Percentiles rank a stretch among this genome's conserved stretches.
phyloP scores from a whole-genome alignment of 1,284 basidiomycete genomes.

The Pseudozyma sp. region DNA sequence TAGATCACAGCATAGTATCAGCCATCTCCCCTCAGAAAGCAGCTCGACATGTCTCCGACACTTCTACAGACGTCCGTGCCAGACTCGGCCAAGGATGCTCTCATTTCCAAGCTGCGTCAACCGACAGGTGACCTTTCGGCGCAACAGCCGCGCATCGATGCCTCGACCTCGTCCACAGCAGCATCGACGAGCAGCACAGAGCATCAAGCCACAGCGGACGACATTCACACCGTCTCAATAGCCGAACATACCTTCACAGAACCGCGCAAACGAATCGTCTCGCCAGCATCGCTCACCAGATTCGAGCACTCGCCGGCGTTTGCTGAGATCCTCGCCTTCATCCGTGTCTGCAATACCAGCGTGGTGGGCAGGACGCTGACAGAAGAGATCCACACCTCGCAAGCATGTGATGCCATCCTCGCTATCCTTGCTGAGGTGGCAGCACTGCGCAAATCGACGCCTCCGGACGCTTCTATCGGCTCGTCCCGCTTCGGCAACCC shows the following conservation, averaged over 20 bases:
- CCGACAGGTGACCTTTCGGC: constrained; percentile 6
- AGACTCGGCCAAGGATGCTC: constrained; percentile 32
- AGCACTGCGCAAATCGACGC: constrained; percentile 74
- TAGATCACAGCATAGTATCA: too few species aligned
- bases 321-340: constrained; percentile 77
- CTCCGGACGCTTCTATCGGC: constrained; percentile 84
- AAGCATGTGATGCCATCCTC: constrained; percentile 59
- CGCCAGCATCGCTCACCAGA: constrained; percentile 80
- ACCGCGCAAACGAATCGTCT: constrained; percentile 81
- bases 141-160: background rate
- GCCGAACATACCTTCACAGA: constrained; percentile 28
- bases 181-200: constrained; percentile 3
- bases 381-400: constrained; percentile 69
- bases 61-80: constrained; percentile 11
- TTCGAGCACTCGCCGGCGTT: constrained; percentile 84
- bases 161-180: background rate
- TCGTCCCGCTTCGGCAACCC: constrained; percentile 96
- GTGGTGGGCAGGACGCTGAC: constrained; percentile 81
- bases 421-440: constrained; percentile 48
- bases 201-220: constrained; percentile 12
- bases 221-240: constrained; percentile 20
- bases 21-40: background rate
- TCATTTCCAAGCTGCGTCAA: constrained; percentile 36
- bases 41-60: constrained; percentile 13
- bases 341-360: constrained; percentile 81